Evolutionary conservation across 139 green algal genomes (phyloP).

Genomic region (Tetradesmus lagerheimii): DNA sequence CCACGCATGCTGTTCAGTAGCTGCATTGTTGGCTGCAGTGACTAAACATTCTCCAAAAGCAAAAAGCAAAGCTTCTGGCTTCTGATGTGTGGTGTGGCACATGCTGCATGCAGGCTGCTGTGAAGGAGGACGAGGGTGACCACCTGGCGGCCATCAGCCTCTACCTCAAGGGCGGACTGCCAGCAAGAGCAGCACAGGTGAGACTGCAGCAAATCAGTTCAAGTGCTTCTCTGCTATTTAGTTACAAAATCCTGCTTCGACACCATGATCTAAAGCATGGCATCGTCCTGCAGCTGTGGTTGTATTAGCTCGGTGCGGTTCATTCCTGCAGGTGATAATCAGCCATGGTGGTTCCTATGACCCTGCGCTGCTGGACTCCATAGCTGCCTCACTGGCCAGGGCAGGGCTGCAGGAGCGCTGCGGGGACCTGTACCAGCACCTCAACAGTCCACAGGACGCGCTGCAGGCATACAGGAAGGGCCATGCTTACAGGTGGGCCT

Average conservation of each 20-base stretch:
- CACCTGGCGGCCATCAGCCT: slow-evolving; percentile 79
- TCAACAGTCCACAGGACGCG: slow-evolving; percentile 66
- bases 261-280: no score
- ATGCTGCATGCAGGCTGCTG: not conserved
- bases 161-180: slow-evolving; percentile 84
- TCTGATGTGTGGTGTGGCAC: not conserved
- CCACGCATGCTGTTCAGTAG: no score
- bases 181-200: slow-evolving; percentile 77
- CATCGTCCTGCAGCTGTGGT: not conserved
- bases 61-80: no score
- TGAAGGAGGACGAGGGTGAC: slow-evolving; percentile 83
- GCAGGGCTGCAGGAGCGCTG: slow-evolving; percentile 75
- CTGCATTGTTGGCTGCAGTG: no score
- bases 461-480: slow-evolving; percentile 59
- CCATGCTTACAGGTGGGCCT: slow-evolving; percentile 57
- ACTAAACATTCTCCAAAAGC: no score
- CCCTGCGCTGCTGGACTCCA: slow-evolving; percentile 68
- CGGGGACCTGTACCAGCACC: slow-evolving; percentile 80
- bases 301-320: not conserved
- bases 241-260: no score
- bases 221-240: no score
- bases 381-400: slow-evolving; percentile 68
- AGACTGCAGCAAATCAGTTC: not conserved
- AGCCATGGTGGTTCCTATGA: slow-evolving; percentile 59
- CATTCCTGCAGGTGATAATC: slow-evolving; percentile 35